Evolutionary conservation across 202 grass and related monocot genomes (phyloP).

Genomic region (Setaria viridis): DNA sequence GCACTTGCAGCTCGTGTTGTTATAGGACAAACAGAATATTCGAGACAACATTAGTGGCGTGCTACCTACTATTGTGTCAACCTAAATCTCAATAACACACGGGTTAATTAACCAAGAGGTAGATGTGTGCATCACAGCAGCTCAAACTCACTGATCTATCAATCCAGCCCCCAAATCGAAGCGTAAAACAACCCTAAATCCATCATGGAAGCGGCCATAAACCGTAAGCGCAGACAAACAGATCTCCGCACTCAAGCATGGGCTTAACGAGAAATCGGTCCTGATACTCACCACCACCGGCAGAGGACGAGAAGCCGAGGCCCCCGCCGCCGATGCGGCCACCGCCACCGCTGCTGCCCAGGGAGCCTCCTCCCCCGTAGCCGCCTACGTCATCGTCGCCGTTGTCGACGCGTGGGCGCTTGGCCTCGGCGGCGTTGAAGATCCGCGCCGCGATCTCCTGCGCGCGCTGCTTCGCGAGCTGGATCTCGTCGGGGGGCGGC

Average conservation of each 20-base stretch:
- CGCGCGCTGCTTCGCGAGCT: conserved; percentile 95
- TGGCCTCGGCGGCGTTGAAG: conserved; percentile 90
- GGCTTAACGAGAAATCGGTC: conserved; percentile 7
- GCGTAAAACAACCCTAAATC: not conserved
- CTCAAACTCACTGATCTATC: conserved; percentile 21
- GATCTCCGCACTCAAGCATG: conserved; percentile 27
- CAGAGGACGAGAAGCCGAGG: conserved; percentile 54
- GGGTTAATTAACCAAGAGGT: not conserved
- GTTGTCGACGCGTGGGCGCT: conserved; percentile 84
- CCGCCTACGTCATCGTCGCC: conserved; percentile 55
- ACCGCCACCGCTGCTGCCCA: conserved; percentile 49
- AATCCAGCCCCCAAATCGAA: conserved; percentile 24
- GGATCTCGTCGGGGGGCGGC: conserved; percentile 83
- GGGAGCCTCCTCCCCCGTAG: conserved; percentile 36
- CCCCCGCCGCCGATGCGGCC: conserved; percentile 29
- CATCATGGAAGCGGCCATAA: not conserved
- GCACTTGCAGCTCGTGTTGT: not conserved
- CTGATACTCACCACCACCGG: conserved; percentile 49
- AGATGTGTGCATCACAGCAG: not conserved
- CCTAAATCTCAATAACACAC: not conserved
- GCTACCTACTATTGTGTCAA: not conserved
- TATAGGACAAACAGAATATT: not conserved
- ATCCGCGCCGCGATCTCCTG: conserved; percentile 94
- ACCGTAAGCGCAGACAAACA: not conserved
- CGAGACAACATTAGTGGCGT: not conserved